Evolutionary conservation across 768 basidiomycete genomes (phyloP), one percentile per base, ranked within the genome.

Genomic region (Nidularia pulvinata): DNA sequence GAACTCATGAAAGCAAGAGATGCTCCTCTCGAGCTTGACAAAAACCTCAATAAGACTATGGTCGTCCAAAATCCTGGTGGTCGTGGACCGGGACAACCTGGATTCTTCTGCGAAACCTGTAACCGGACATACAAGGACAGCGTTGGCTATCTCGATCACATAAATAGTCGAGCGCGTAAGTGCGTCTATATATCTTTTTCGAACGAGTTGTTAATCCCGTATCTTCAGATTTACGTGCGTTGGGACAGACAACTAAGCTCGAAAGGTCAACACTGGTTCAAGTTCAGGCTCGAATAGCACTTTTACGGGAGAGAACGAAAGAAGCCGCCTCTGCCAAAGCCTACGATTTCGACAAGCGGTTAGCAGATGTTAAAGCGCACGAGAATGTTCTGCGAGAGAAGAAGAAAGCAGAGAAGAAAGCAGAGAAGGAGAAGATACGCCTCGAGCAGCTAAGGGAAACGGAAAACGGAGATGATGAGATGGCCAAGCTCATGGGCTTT

Each of bases 201-300:
- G 30, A 32, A 42, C 11, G 13, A 13, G 25, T 22, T 25, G 10
- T 34, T 50, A 46, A 46, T 48, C 25, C 50, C 44, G 49, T 22
- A 47, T 32, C 25, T 44, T 35, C 66, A 98, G 97, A 99, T 78
- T 78, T 99, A 49, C 87, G 94, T 42, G 83, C 79, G 25, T 62
- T 98, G n/a, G 97, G 97, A n/a, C 97, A 98, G 73, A 93, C 93
- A 2, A 99, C 96, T 16, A 88, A 88, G 51, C 78, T 97, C 51
- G 88, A 86, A 62, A 84, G 95, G 14, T 98, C 97, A 2, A 95
- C 95, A 0, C 72, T 98, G 14, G 86, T 87, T 58, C 93, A 99
- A 73, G 97, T 99, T 50, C 91, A 93, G 45, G 87, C 87, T 5
- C 86, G 91, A 55, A 98, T 99, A 70, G 91, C 92, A 0, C 74